A percentile compares a stretch with the other conserved stretches of the same genome.
Conservation (phyloP, 345 rosid genomes). For the Viola odorata region DNA sequence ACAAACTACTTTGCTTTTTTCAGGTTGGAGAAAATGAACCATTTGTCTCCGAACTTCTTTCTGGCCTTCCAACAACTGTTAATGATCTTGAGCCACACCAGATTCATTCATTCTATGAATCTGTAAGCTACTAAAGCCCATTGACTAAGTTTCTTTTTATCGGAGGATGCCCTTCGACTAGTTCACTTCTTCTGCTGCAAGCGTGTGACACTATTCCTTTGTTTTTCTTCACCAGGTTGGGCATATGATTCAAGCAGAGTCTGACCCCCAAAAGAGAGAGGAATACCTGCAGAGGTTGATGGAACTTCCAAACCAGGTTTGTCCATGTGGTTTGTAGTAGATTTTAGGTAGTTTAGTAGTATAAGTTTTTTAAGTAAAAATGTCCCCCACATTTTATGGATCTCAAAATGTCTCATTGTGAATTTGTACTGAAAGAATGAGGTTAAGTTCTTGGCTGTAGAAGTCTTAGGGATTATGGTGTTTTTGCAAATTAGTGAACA, state of each 20-base stretch:
- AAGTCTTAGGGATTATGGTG: no score
- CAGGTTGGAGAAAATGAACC: conserved; percentile 98
- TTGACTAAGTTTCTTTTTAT: no score
- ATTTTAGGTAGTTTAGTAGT: no score
- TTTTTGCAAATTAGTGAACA: no score
- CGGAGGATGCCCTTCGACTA: no score
- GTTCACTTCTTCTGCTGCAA: not conserved
- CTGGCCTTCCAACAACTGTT: conserved; percentile 91
- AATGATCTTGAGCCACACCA: conserved; percentile 98
- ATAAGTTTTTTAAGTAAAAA: no score
- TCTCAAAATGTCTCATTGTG: no score
- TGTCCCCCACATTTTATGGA: no score
- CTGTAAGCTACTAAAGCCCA: conserved; percentile 39
- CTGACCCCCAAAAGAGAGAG: conserved; percentile 95
- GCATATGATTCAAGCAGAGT: conserved; percentile 95
- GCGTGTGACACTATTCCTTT: not conserved
- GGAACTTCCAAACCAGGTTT: conserved; percentile 93
- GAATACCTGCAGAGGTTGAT: conserved; percentile 91
- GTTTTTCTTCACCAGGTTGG: conserved; percentile 54
- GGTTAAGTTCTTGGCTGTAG: no score
- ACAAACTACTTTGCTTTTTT: conserved; percentile 14
- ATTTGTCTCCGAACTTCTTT: conserved; percentile 94
- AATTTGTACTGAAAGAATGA: no score
- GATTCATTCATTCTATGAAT: conserved; percentile 95
- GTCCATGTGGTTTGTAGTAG: no score